These are phyloP conservation scores for Ceratocystis variospora DNA, from an alignment of 2,329 filamentous ascomycete genomes.

Conservation along the genomic window DNA sequence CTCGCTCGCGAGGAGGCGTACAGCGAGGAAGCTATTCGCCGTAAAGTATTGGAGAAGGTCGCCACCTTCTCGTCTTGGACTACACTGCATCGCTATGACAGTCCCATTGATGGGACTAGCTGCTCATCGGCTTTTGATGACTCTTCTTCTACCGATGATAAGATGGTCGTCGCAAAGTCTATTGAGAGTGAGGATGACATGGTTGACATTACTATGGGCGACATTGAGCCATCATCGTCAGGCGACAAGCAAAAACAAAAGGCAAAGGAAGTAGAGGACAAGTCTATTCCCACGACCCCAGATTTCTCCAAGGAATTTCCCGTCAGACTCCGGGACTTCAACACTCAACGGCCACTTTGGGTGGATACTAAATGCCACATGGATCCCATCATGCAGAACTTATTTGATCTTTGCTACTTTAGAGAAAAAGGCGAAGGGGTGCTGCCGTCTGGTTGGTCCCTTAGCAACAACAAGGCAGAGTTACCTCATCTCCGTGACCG, in stretches of 20 bases:
- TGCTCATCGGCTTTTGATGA: slow-evolving; percentile 25
- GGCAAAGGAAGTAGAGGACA: slow-evolving; percentile 17
- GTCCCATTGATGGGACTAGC: slow-evolving; percentile 21
- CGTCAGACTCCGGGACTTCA: slow-evolving; percentile 34
- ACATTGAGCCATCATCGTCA: not conserved
- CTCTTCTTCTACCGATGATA: slow-evolving; percentile 49
- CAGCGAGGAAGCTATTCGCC: slow-evolving; percentile 55
- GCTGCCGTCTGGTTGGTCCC: slow-evolving; percentile 56
- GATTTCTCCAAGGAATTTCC: slow-evolving; percentile 16
- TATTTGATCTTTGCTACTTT: slow-evolving; percentile 67
- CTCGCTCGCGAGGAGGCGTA: slow-evolving; percentile 57
- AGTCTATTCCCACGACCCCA: not conserved
- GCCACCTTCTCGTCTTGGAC: slow-evolving; percentile 61
- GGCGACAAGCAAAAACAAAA: slow-evolving; percentile 34
- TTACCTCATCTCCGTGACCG: slow-evolving; percentile 42
- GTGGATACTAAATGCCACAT: slow-evolving; percentile 43
- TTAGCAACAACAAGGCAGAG: slow-evolving; percentile 41
- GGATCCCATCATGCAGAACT: slow-evolving; percentile 46
- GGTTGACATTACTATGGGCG: slow-evolving; percentile 74
- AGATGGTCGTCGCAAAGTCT: slow-evolving; percentile 56
- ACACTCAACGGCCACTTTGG: slow-evolving; percentile 39
- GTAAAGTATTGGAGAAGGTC: slow-evolving; percentile 65
- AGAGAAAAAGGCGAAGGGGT: slow-evolving; percentile 31
- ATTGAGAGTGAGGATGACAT: slow-evolving; percentile 81
- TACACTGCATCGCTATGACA: slow-evolving; percentile 42